A percentile compares a stretch with the other conserved stretches of the same genome.
These are phyloP conservation scores for Arachis stenosperma DNA, from an alignment of 306 rosid genomes.

Conservation along the genomic window DNA sequence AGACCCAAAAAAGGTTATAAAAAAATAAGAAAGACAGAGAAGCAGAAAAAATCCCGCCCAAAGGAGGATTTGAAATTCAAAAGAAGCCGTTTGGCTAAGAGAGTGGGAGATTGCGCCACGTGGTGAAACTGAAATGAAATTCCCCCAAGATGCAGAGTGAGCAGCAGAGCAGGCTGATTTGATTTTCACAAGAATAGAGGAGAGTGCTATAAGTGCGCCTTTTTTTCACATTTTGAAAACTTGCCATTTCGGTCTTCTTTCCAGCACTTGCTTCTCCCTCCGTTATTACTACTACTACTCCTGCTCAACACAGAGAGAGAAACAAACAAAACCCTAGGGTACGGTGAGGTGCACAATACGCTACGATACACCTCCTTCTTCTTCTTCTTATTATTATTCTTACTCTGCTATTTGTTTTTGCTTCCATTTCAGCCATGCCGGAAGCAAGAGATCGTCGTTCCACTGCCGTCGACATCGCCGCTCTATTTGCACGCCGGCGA, in stretches of 20 bases:
- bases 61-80: constrained; percentile 32
- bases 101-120: neutral
- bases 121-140: neutral
- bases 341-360: no score
- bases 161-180: neutral
- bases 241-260: constrained; percentile 47
- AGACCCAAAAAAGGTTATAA: no score
- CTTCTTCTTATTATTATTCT: neutral
- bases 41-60: constrained; percentile 37
- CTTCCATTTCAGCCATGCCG: constrained; percentile 47
- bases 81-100: neutral
- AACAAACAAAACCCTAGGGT: neutral
- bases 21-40: neutral
- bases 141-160: neutral
- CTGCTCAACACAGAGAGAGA: neutral
- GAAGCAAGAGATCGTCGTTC: constrained; percentile 66
- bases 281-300: neutral
- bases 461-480: constrained; percentile 49
- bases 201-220: constrained; percentile 47
- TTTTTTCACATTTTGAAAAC: constrained; percentile 43
- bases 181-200: neutral
- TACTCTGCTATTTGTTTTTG: neutral
- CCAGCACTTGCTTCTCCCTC: neutral
- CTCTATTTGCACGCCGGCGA: constrained; percentile 45
- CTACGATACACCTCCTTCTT: neutral